Percentiles rank a stretch among this genome's conserved stretches.
Evolutionary conservation across 1,139 yeast genomes (phyloP).

Genomic region (Suhomyces coccinellae): DNA sequence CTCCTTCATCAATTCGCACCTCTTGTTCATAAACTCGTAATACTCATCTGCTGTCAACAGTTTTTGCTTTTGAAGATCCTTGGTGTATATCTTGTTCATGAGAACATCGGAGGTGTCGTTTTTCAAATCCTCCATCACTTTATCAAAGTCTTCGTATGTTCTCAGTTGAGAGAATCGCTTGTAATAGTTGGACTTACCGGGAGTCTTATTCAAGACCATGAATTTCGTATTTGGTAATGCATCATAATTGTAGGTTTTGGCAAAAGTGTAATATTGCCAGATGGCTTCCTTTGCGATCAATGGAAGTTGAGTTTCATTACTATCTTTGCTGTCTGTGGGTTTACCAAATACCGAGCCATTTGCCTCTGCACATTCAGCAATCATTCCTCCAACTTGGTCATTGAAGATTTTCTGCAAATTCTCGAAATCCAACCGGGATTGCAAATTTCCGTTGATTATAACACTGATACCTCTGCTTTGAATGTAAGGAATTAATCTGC

Average conservation of each 20-base stretch:
- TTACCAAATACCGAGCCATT: slow-evolving; percentile 74
- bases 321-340: neutral
- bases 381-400: slow-evolving; percentile 77
- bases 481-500: slow-evolving; percentile 62
- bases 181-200: slow-evolving; percentile 70
- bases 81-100: slow-evolving; percentile 32
- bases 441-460: slow-evolving; percentile 78
- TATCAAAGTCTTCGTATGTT: slow-evolving; percentile 49
- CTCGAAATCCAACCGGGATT: slow-evolving; percentile 54
- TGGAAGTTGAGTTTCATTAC: slow-evolving; percentile 28
- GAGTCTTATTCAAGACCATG: slow-evolving; percentile 72
- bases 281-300: slow-evolving; percentile 56
- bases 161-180: slow-evolving; percentile 59
- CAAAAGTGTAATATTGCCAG: slow-evolving; percentile 56
- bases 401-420: slow-evolving; percentile 51
- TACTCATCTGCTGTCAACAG: slow-evolving; percentile 24
- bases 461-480: slow-evolving; percentile 65
- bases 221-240: slow-evolving; percentile 72
- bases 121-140: slow-evolving; percentile 24
- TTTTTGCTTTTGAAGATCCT: slow-evolving; percentile 36
- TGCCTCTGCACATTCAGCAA: slow-evolving; percentile 85
- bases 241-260: slow-evolving; percentile 32
- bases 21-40: slow-evolving; percentile 13
- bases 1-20: slow-evolving; percentile 13
- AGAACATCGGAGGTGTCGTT: slow-evolving; percentile 31